phyloP scores from a whole-genome alignment of 805 yeast genomes.

The Kuraishia floccosa region DNA sequence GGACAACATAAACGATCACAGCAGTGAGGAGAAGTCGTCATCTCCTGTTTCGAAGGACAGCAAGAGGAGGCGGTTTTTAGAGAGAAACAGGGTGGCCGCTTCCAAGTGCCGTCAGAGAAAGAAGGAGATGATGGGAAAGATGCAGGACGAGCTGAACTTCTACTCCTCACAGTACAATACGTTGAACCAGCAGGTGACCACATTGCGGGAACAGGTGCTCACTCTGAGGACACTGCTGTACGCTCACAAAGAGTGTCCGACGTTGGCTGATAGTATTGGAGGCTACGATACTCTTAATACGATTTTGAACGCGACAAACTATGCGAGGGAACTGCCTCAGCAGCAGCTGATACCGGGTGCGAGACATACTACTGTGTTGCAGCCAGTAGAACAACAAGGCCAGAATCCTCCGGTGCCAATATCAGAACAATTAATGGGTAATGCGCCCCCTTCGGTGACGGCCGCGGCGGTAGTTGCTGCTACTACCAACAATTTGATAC shows the following conservation, averaged over 20 bases:
- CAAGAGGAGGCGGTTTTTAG: slow-evolving; percentile 73
- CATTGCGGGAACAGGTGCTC: slow-evolving; percentile 46
- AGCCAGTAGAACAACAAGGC: neutral
- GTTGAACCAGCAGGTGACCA: slow-evolving; percentile 45
- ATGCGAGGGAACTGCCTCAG: slow-evolving; percentile 9
- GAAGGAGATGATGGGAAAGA: slow-evolving; percentile 74
- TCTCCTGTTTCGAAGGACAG: slow-evolving; percentile 51
- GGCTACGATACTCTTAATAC: slow-evolving; percentile 32
- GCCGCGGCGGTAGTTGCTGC: slow-evolving; percentile 16
- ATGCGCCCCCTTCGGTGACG: slow-evolving; percentile 9
- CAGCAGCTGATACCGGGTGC: neutral
- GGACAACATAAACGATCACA: slow-evolving; percentile 2
- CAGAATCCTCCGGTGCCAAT: neutral
- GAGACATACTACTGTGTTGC: too few relatives aligned
- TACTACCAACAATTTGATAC: slow-evolving; percentile 12
- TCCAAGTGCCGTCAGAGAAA: slow-evolving; percentile 94
- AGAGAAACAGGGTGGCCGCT: slow-evolving; percentile 91
- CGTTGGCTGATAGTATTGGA: slow-evolving; percentile 29
- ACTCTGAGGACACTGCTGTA: slow-evolving; percentile 33
- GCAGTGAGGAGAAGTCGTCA: slow-evolving; percentile 20
- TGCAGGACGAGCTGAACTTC: slow-evolving; percentile 69
- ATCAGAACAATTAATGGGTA: neutral
- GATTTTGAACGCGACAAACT: slow-evolving; percentile 21
- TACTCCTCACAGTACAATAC: slow-evolving; percentile 63
- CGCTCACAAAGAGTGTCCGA: slow-evolving; percentile 38